Percentiles rank a stretch among this genome's conserved stretches.
phyloP scores from a whole-genome alignment of 306 rosid genomes.

The Quercus dentata region DNA sequence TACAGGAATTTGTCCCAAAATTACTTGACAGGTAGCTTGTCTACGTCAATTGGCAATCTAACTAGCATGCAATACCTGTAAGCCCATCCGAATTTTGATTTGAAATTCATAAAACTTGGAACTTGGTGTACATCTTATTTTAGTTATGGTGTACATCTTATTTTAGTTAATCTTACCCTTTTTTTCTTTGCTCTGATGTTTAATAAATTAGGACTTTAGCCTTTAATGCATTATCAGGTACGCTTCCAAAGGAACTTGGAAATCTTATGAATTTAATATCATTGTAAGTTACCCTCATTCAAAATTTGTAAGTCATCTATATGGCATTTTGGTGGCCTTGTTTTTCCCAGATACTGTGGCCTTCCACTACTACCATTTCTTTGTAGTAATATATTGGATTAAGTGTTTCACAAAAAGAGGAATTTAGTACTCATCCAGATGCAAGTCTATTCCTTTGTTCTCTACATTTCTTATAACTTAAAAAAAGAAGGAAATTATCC shows the following conservation, averaged over 20 bases:
- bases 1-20: conserved; percentile 59
- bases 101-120: not conserved
- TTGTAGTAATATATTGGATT: too few relatives aligned
- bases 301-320: too few relatives aligned
- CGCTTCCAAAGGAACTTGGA: conserved; percentile 74
- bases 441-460: too few relatives aligned
- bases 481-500: too few relatives aligned
- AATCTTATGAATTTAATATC: conserved; percentile 19
- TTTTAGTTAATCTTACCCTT: not conserved
- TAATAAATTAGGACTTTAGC: conserved; percentile 41
- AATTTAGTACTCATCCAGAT: too few relatives aligned
- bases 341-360: too few relatives aligned
- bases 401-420: too few relatives aligned
- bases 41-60: conserved; percentile 64
- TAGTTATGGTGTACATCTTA: not conserved
- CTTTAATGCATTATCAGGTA: conserved; percentile 66
- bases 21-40: conserved; percentile 60
- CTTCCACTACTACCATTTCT: too few relatives aligned
- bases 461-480: too few relatives aligned
- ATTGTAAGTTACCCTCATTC: too few relatives aligned
- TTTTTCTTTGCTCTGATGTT: not conserved
- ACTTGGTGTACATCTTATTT: not conserved
- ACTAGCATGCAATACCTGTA: conserved; percentile 65
- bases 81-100: conserved; percentile 13
- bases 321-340: too few relatives aligned